phyloP scores from a whole-genome alignment of 805 yeast species.

The Schwanniomyces yamadae region DNA sequence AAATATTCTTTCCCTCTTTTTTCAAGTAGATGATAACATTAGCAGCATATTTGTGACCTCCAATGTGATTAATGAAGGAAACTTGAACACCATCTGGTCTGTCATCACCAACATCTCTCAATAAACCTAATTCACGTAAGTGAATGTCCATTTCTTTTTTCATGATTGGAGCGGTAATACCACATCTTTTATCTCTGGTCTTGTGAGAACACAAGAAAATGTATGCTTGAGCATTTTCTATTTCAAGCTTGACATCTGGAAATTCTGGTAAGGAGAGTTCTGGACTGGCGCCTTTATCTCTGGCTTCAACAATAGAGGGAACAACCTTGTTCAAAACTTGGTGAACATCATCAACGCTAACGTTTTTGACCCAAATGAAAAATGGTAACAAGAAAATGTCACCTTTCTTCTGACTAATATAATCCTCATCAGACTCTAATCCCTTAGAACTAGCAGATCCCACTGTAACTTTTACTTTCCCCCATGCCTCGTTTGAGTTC shows the following conservation, averaged over 20 bases:
- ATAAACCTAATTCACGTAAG: slow-evolving; percentile 66
- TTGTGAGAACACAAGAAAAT: slow-evolving; percentile 84
- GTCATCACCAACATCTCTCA: slow-evolving; percentile 74
- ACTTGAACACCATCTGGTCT: slow-evolving; percentile 75
- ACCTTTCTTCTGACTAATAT: slow-evolving; percentile 43
- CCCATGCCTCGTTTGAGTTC: slow-evolving; percentile 17
- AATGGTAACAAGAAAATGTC: slow-evolving; percentile 71
- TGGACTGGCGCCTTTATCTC: slow-evolving; percentile 5
- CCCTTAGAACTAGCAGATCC: slow-evolving; percentile 53
- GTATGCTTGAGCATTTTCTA: slow-evolving; percentile 37
- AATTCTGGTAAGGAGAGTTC: slow-evolving; percentile 9
- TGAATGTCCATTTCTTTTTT: slow-evolving; percentile 73
- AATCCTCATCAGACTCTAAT: slow-evolving; percentile 39
- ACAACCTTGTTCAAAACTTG: slow-evolving; percentile 45
- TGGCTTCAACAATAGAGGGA: slow-evolving; percentile 31
- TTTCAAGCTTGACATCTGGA: slow-evolving; percentile 33
- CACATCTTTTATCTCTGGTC: slow-evolving; percentile 91
- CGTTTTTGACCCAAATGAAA: slow-evolving; percentile 64
- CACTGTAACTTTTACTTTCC: slow-evolving; percentile 49
- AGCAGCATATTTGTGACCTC: slow-evolving; percentile 95
- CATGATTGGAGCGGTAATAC: slow-evolving; percentile 89
- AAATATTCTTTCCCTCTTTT: slow-evolving; percentile 66
- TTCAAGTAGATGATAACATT: slow-evolving; percentile 76
- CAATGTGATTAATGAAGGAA: slow-evolving; percentile 78
- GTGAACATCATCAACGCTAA: slow-evolving; percentile 43